Conservation (phyloP, 352 stramenopile species). For the Globisporangium acanthophoron region DNA sequence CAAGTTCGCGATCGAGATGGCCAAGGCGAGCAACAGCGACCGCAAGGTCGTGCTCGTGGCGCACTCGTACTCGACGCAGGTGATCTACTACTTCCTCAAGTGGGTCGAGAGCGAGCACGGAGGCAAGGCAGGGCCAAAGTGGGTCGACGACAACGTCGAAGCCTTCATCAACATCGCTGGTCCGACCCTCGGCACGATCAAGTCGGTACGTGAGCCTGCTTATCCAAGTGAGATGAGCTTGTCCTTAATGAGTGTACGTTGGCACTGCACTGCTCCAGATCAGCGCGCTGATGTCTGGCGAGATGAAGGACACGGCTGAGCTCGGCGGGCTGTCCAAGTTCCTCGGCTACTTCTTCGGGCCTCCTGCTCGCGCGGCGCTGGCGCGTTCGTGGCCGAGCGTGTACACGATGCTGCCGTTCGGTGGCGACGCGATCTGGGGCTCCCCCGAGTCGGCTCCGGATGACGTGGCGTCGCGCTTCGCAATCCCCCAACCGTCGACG, state of each 20-base stretch:
- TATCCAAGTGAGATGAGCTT: neutral
- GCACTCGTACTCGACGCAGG: slow-evolving; percentile 91
- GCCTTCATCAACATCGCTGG: slow-evolving; percentile 94
- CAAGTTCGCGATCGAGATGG: slow-evolving; percentile 90
- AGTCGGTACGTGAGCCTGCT: slow-evolving; percentile 35
- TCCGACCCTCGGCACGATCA: slow-evolving; percentile 88
- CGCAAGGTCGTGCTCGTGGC: slow-evolving; percentile 90
- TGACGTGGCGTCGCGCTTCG: slow-evolving; percentile 57
- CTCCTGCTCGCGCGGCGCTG: slow-evolving; percentile 43
- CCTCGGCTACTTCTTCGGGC: slow-evolving; percentile 74
- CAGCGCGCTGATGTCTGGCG: slow-evolving; percentile 89
- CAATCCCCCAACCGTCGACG: slow-evolving; percentile 23
- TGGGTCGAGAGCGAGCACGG: slow-evolving; percentile 90
- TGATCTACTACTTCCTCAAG: slow-evolving; percentile 94
- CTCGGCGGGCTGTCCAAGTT: slow-evolving; percentile 84
- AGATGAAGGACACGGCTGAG: slow-evolving; percentile 94
- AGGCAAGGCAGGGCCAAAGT: slow-evolving; percentile 84
- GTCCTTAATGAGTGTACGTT: neutral
- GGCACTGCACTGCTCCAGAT: slow-evolving; percentile 22
- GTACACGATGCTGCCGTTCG: slow-evolving; percentile 91
- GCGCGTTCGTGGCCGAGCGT: slow-evolving; percentile 79
- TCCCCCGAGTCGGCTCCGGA: slow-evolving; percentile 42
- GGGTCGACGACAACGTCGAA: slow-evolving; percentile 91
- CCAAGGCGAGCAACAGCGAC: slow-evolving; percentile 53
- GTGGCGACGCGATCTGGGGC: slow-evolving; percentile 89